Percentiles rank a stretch among this genome's conserved stretches.
These are phyloP conservation scores for Vigna mungo DNA, from an alignment of 306 rosid species.

Conservation along the genomic window DNA sequence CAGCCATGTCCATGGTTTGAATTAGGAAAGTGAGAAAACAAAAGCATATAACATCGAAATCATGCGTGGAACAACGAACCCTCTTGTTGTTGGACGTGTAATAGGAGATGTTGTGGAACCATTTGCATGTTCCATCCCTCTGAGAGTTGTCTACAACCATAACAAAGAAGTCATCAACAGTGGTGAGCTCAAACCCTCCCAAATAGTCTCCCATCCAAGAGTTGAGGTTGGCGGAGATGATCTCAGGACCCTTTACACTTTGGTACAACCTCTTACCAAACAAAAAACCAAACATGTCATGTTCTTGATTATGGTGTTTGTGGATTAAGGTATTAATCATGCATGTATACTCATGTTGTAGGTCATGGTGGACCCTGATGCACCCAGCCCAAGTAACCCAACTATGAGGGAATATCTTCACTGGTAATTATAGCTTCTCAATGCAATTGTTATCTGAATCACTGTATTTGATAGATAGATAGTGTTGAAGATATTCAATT, in stretches of 20 bases:
- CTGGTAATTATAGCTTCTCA: conserved; percentile 32
- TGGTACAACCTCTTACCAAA: neutral
- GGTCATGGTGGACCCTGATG: conserved; percentile 56
- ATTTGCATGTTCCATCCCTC: conserved; percentile 30
- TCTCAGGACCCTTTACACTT: conserved; percentile 43
- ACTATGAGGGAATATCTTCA: conserved; percentile 44
- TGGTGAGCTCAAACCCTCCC: conserved; percentile 50
- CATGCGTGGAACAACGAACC: conserved; percentile 21
- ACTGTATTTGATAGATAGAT: no score
- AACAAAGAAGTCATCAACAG: conserved; percentile 45
- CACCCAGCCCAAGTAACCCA: conserved; percentile 54
- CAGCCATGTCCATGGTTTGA: neutral
- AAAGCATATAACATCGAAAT: neutral
- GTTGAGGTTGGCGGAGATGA: conserved; percentile 54
- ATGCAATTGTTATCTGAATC: no score
- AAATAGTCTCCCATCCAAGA: conserved; percentile 40
- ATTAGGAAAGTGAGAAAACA: neutral
- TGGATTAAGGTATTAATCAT: neutral
- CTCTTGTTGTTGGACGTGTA: conserved; percentile 49
- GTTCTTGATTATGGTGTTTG: no score
- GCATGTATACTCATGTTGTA: neutral
- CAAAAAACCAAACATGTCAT: no score
- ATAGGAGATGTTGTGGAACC: conserved; percentile 50
- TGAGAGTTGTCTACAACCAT: conserved; percentile 32
- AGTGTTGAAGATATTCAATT: no score